Evolutionary conservation across 441 rosid genomes (phyloP), one percentile per base, ranked within the genome.

Genomic region (Melastoma candidum): DNA sequence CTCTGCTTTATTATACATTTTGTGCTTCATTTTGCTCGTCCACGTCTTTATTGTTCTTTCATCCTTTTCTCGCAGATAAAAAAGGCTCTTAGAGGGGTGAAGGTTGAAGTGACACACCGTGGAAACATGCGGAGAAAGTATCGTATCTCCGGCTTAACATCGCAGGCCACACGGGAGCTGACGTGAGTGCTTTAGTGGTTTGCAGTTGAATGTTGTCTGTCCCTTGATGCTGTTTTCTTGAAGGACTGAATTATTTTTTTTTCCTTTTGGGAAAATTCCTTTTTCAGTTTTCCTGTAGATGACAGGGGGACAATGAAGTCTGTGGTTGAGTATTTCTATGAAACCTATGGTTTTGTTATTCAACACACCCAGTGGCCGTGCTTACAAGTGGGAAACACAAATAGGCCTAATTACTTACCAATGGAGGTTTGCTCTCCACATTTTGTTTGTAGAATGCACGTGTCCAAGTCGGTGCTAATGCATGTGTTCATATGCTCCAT

Each of bases 111-210:
- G 57, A 92, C 95, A 1, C 98, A 92, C 66, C 81, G 94, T 8
- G 96, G 90, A 63, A 92, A 87, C 60, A 92, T 92, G 95, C 90
- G 98, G 3, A 73, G 98, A 49, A 92, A 92, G 66, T 92, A 92
- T 59, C 96, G 98, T 2, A 87, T 92, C 48, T 83, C 96, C 57
- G 96, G 95, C 27, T 71, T 92, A 65, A 92, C 96, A 47, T 75
- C 96, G 1, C 95, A 83, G 66, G 80, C 98, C 43, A 92, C 98
- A 43, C 76, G 96, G 17, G 98, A 87, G 66, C 69, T 92, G 45
- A 87, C 90, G 98, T 87, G 49, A 64, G 98, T 68, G 44, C 56
- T 64, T 54, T 11, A 47, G 14, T 46, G 61, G 25, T 13, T 9
- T 46, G 7, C 57, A 13, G 58, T 13, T 57, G 51, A 12, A 39